A percentile compares a stretch with the other conserved stretches of the same genome.
These are phyloP conservation scores for Oryza punctata DNA, from an alignment of 176 grass and related monocot genomes.

Conservation along the genomic window DNA sequence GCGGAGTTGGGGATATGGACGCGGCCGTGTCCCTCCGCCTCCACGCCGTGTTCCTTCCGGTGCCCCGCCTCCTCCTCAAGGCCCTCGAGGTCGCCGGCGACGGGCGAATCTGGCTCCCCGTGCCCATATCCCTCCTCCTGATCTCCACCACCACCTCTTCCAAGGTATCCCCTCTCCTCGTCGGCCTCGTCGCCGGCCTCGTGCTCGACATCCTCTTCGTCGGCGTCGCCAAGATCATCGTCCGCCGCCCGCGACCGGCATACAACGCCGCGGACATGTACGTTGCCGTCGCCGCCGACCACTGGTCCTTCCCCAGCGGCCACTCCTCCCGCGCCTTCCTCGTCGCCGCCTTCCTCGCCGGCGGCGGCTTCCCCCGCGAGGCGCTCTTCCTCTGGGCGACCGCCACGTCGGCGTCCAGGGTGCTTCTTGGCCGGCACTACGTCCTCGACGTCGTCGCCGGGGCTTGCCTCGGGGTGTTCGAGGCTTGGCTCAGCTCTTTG, in stretches of 20 bases:
- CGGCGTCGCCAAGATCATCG: constrained; percentile 68
- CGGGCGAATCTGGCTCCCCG: constrained; percentile 86
- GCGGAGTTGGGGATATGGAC: constrained; percentile 48
- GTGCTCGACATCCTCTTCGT: constrained; percentile 76
- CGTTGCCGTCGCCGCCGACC: constrained; percentile 67
- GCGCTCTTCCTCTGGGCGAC: constrained; percentile 70
- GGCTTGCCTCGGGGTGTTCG: constrained; percentile 71
- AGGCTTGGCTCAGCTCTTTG: constrained; percentile 60
- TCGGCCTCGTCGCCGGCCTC: constrained; percentile 57
- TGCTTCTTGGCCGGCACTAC: constrained; percentile 87
- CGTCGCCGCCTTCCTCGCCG: constrained; percentile 59
- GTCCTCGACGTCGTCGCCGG: constrained; percentile 77
- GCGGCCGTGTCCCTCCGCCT: constrained; percentile 60
- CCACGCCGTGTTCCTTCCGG: constrained; percentile 62
- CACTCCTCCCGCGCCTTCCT: constrained; percentile 92
- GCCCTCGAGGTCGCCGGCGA: constrained; percentile 80
- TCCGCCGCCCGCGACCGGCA: constrained; percentile 78
- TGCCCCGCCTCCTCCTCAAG: constrained; percentile 86
- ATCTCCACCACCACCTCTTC: constrained; percentile 54
- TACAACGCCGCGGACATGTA: constrained; percentile 90
- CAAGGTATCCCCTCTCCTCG: constrained; percentile 40
- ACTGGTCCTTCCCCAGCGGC: constrained; percentile 90
- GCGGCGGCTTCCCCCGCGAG: constrained; percentile 28
- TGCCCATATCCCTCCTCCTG: constrained; percentile 65
- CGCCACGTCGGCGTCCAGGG: constrained; percentile 73